Evolutionary conservation across 2,329 filamentous ascomycete genomes (phyloP).

Genomic region (Monilinia polystroma): DNA sequence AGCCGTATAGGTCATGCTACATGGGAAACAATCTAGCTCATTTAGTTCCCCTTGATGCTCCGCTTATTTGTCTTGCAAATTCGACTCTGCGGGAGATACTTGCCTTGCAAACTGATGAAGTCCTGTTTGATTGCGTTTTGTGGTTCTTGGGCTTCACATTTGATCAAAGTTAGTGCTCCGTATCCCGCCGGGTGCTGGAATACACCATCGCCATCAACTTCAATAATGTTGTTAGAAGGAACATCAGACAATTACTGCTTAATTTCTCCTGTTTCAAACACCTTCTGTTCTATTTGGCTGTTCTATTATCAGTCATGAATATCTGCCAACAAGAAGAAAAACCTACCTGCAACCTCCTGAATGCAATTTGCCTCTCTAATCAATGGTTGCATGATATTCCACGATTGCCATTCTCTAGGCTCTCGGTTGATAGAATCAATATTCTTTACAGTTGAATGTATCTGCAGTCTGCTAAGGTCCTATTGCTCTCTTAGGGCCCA

Average conservation of each 20-base stretch:
- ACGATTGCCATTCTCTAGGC: constrained; percentile 16
- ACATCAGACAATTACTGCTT: not conserved
- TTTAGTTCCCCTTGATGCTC: not conserved
- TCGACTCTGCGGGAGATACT: not conserved
- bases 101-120: too few relatives aligned
- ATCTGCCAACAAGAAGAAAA: not conserved
- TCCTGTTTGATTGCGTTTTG: not conserved
- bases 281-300: not conserved
- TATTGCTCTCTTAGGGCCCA: constrained; percentile 13
- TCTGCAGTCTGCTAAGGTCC: not conserved
- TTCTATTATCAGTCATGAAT: not conserved
- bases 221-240: not conserved
- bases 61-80: not conserved
- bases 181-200: not conserved
- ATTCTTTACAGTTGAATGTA: not conserved
- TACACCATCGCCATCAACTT: not conserved
- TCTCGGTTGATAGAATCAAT: not conserved
- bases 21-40: not conserved
- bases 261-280: not conserved
- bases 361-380: constrained; percentile 6
- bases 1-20: not conserved
- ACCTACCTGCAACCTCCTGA: constrained; percentile 18
- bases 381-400: constrained; percentile 13
- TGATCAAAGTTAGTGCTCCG: not conserved
- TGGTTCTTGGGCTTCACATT: not conserved